phyloP scores from a whole-genome alignment of 805 yeast genomes.

The Kregervanrija delftensis region DNA sequence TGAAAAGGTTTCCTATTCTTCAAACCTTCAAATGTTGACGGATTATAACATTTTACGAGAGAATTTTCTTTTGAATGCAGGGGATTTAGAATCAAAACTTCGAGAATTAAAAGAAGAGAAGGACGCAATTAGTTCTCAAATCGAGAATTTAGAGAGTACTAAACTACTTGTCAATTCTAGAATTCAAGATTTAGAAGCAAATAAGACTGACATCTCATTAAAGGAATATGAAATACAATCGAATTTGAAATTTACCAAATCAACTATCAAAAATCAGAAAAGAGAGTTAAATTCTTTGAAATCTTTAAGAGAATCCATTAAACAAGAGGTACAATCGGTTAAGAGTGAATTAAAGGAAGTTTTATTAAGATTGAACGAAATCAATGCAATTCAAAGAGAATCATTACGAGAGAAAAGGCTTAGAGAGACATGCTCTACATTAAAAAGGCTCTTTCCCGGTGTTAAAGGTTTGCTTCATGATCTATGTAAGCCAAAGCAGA shows the following conservation, averaged over 20 bases:
- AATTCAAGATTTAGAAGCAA: slow-evolving; percentile 28
- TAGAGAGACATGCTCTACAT: slow-evolving; percentile 63
- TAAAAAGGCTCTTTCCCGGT: slow-evolving; percentile 75
- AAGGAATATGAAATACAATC: slow-evolving; percentile 24
- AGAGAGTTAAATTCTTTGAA: slow-evolving; percentile 23
- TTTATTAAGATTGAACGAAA: slow-evolving; percentile 56
- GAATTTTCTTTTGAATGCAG: slow-evolving; percentile 45
- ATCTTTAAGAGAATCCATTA: slow-evolving; percentile 30
- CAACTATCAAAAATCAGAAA: slow-evolving; percentile 25
- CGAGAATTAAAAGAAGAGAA: slow-evolving; percentile 39
- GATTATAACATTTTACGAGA: slow-evolving; percentile 57
- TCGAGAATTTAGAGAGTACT: slow-evolving; percentile 31
- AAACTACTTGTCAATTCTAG: slow-evolving; percentile 29
- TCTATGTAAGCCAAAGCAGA: slow-evolving; percentile 68
- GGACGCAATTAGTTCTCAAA: slow-evolving; percentile 21
- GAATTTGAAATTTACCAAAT: slow-evolving; percentile 24
- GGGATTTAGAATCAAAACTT: slow-evolving; percentile 49
- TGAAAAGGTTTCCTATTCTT: slow-evolving; percentile 6
- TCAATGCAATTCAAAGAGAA: slow-evolving; percentile 72
- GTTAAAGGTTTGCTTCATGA: slow-evolving; percentile 79
- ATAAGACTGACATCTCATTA: slow-evolving; percentile 24
- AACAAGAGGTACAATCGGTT: slow-evolving; percentile 49
- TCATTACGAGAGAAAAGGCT: slow-evolving; percentile 60
- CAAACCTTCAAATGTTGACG: slow-evolving; percentile 44
- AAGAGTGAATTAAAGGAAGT: slow-evolving; percentile 57